Evolutionary conservation across 2,329 filamentous ascomycete genomes (phyloP).

Genomic region (Salinomyces thailandicus): DNA sequence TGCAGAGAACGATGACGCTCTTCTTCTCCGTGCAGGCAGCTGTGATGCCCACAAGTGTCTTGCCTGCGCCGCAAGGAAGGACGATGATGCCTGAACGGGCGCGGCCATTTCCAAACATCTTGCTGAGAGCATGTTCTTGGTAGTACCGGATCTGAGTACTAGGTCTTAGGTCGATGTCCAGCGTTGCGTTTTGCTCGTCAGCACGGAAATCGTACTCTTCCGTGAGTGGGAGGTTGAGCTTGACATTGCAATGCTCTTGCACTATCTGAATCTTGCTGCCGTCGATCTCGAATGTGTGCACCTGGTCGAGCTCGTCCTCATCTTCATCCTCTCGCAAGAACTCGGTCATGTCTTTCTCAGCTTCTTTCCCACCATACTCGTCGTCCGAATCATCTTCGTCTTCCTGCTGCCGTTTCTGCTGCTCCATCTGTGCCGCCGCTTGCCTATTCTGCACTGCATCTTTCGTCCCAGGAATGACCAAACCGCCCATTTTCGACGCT

Average conservation of each 20-base stretch:
- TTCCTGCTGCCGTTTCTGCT: conserved; percentile 36
- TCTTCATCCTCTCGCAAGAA: conserved; percentile 63
- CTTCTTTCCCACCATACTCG: conserved; percentile 41
- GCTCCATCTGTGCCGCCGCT: conserved; percentile 42
- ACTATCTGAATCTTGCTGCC: conserved; percentile 75
- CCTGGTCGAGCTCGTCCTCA: conserved; percentile 75
- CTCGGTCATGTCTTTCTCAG: conserved; percentile 53
- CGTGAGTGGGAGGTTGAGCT: conserved; percentile 74
- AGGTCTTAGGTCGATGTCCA: conserved; percentile 88
- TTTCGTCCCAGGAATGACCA: conserved; percentile 91
- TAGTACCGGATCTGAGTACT: conserved; percentile 86
- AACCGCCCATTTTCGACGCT: conserved; percentile 73
- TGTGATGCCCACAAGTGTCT: conserved; percentile 96
- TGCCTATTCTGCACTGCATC: conserved; percentile 83
- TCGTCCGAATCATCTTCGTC: conserved; percentile 42
- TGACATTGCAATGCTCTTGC: conserved; percentile 71
- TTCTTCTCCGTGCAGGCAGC: conserved; percentile 97
- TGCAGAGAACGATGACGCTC: conserved; percentile 87
- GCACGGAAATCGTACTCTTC: conserved; percentile 97
- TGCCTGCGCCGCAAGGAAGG: conserved; percentile 88
- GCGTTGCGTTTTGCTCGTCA: conserved; percentile 75
- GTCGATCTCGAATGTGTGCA: conserved; percentile 86
- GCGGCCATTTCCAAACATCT: conserved; percentile 98
- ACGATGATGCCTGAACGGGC: conserved; percentile 97
- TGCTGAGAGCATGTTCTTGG: conserved; percentile 93